These are phyloP conservation scores for Coix lacrymajobi DNA, from an alignment of 176 grass and related monocot genomes.

Conservation along the genomic window DNA sequence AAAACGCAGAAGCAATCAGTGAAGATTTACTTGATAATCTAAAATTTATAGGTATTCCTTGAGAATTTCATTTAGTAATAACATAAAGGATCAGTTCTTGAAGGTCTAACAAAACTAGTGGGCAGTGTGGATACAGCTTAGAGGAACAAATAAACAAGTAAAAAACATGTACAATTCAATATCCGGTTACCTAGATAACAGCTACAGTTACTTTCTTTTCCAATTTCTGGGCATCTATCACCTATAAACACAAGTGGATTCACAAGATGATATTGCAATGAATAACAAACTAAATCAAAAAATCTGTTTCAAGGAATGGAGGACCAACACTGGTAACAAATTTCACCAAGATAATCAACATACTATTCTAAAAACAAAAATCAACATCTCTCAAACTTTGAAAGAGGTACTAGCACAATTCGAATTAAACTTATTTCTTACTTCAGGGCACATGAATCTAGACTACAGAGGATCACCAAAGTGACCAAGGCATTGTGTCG, in stretches of 20 bases:
- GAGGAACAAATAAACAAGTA: neutral
- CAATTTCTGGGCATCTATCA: neutral
- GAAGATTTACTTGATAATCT: neutral
- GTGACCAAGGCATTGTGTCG: neutral
- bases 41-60: neutral
- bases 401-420: neutral
- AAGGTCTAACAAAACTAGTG: neutral
- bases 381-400: neutral
- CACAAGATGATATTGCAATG: neutral
- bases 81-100: neutral
- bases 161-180: neutral
- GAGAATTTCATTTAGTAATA: neutral
- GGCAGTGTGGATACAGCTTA: neutral
- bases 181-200: neutral
- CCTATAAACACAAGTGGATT: neutral
- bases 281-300: neutral
- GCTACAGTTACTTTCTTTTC: neutral
- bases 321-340: neutral
- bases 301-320: neutral
- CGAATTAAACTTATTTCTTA: neutral
- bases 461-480: neutral
- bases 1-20: neutral
- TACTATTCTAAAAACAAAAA: neutral
- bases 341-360: neutral
- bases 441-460: neutral